phyloP scores from a whole-genome alignment of 1,284 basidiomycete species.

The Apiotrichum veenhuisii region DNA sequence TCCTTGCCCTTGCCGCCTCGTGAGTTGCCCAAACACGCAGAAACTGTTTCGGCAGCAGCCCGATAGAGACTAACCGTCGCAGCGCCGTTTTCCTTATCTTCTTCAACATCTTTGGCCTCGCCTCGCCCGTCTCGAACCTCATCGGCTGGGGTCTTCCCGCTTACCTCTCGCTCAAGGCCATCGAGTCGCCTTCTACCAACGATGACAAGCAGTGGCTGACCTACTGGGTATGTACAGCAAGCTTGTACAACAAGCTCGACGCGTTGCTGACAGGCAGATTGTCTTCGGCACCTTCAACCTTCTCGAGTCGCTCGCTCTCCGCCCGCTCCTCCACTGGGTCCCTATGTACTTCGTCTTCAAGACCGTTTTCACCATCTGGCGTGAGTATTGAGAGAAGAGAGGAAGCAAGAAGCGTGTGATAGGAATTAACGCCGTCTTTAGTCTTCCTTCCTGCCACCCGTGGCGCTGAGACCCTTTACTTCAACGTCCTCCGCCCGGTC shows the following conservation, averaged over 20 bases:
- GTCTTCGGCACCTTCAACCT: conserved; percentile 51
- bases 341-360: conserved; percentile 82
- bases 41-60: neutral
- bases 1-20: conserved; percentile 68
- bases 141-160: conserved; percentile 53
- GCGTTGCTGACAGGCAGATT: conserved; percentile 27
- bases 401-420: no score
- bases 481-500: conserved; percentile 64
- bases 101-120: conserved; percentile 52
- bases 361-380: conserved; percentile 80
- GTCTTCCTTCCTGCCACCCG: conserved; percentile 51
- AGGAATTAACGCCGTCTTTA: conserved; percentile 4
- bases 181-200: conserved; percentile 49
- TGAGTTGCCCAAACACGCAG: conserved; percentile 21
- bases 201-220: conserved; percentile 54
- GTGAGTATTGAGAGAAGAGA: conserved; percentile 25
- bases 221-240: conserved; percentile 43
- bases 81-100: conserved; percentile 49
- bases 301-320: conserved; percentile 46
- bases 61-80: neutral
- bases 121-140: conserved; percentile 48
- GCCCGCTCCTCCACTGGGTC: conserved; percentile 48
- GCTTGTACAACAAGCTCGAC: no score
- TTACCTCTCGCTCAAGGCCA: conserved; percentile 51
- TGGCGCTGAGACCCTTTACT: conserved; percentile 71